Base-by-base conservation (phyloP, 2,329 filamentous ascomycete genomes). In the Ophiostoma sp. region DNA sequence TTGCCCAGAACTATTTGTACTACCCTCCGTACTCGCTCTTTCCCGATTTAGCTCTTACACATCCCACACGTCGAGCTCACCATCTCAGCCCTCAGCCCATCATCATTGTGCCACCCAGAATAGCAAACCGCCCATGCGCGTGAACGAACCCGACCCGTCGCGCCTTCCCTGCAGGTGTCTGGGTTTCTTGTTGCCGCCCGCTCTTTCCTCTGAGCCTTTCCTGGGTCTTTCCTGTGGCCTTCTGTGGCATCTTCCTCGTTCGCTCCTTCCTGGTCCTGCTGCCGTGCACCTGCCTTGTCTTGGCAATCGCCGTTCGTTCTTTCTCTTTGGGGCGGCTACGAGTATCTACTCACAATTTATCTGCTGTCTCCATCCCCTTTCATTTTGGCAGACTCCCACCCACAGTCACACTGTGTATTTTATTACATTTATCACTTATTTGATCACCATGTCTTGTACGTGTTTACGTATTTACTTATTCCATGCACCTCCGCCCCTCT, bases 21-120 rank as follows among this genome's bases (percentile, higher is more conserved):
- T 60, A 16, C 36, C 38, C 8, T 55, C 49, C 49, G 49, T 55
- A 55, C 49, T 60, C 60, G 36, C 38, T 41, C 60, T 63, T 63
- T 63, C 60, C 60, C 60, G 60, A 63, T 63, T 63, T 63, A 63
- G 60, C 60, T 63, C 38, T 63, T 63, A 63, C 60, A 63, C 38
- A 11, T 42, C 16, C 9, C 60, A 16, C 40, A 14, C 49, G n/a
- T 27, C 18, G 11, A 55, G 49, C 49, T 49, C 47, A 49, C 47
- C 47, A 49, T 49, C 47, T 55, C 49, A 55, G 49, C 49, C 49
- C 49, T 11, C 49, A 55, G 49, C 49, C 55, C 55, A 40, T 40
- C 55, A 60, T 36, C 55, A 60, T 60, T 38, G 55, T 60, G 27
- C 27, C 27, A 60, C 55, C 49, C 49, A 55, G 5, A 27, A 44